Percentiles rank a stretch among this genome's conserved stretches.
Conservation (phyloP, 306 rosid genomes). For the Carpinus fangiana region DNA sequence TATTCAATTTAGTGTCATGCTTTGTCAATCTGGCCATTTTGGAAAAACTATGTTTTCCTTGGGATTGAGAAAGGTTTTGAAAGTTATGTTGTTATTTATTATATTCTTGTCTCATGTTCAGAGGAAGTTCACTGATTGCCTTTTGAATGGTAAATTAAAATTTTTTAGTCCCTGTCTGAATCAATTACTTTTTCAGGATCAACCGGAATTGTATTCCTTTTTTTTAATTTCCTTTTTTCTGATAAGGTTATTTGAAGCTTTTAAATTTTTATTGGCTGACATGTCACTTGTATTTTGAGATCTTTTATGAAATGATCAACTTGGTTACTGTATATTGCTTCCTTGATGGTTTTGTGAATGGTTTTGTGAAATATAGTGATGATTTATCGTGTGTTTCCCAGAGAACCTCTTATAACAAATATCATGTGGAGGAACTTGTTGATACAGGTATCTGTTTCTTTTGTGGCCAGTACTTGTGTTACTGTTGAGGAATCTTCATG, state of each 20-base stretch:
- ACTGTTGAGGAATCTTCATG: conserved; percentile 12
- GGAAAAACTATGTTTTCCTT: background rate
- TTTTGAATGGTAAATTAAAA: background rate
- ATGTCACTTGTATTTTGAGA: background rate
- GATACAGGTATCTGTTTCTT: conserved; percentile 60
- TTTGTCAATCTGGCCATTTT: background rate
- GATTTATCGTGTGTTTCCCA: conserved; percentile 36
- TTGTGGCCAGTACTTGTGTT: background rate
- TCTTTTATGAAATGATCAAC: conserved; percentile 1
- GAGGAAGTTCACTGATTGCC: background rate
- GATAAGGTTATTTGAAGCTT: background rate
- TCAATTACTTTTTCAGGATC: background rate
- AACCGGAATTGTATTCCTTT: background rate
- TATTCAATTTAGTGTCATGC: background rate
- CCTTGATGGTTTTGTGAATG: conserved; percentile 25
- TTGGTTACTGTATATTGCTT: background rate
- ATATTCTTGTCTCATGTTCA: background rate
- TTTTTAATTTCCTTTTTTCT: background rate
- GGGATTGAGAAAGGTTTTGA: background rate
- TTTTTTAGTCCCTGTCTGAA: background rate
- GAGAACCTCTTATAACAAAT: conserved; percentile 90
- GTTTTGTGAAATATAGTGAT: conserved; percentile 15
- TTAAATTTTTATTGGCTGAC: background rate
- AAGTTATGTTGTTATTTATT: background rate
- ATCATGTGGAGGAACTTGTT: conserved; percentile 95